These are phyloP conservation scores for Penicillium olsonii DNA, from an alignment of 2,329 filamentous ascomycete species.

Conservation along the genomic window DNA sequence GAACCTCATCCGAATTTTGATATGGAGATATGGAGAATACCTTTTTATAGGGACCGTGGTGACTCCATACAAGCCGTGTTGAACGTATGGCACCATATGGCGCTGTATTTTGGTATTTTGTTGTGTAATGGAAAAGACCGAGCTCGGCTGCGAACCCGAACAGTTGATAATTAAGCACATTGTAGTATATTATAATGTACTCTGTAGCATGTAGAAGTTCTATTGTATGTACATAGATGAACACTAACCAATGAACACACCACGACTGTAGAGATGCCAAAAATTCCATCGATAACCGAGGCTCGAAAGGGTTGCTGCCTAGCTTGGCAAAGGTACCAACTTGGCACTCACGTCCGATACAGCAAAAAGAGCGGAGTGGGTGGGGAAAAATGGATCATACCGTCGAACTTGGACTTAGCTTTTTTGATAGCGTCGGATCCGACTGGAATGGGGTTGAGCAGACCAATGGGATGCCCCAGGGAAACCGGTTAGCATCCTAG, in stretches of 20 bases:
- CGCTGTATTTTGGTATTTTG: no score
- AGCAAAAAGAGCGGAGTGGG: not conserved
- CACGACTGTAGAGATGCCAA: not conserved
- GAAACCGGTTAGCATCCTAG: not conserved
- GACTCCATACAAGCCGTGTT: no score
- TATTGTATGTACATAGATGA: no score
- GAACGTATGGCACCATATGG: no score
- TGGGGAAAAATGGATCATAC: not conserved
- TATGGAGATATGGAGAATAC: no score
- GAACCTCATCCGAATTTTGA: no score
- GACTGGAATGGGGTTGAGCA: not conserved
- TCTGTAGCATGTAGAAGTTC: no score
- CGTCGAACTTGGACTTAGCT: conserved; percentile 1
- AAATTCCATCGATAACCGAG: conserved; percentile 8
- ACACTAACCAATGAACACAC: not conserved
- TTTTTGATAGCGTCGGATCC: conserved; percentile 1
- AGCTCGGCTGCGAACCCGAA: no score
- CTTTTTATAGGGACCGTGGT: no score
- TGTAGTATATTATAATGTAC: not conserved
- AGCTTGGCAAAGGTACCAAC: conserved; percentile 14
- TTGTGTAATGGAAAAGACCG: no score
- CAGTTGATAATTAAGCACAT: not conserved
- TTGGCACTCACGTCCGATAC: conserved; percentile 7
- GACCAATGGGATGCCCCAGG: not conserved
- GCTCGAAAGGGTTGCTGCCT: conserved; percentile 18